These are phyloP conservation scores for Globisporangium viniferum DNA, from an alignment of 352 stramenopile genomes.

Conservation along the genomic window DNA sequence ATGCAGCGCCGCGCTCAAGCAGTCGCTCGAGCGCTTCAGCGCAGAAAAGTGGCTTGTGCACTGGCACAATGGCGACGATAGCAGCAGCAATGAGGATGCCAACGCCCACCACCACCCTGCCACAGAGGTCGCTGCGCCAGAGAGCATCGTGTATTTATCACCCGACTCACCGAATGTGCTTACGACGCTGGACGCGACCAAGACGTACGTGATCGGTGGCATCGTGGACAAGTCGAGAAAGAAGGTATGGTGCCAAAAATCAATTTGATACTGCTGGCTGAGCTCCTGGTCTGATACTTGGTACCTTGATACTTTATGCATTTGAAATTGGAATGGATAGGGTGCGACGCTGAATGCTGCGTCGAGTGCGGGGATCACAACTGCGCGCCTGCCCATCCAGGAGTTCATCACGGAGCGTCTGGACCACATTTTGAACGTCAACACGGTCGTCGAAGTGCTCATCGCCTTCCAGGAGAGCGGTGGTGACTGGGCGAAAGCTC, in stretches of 20 bases:
- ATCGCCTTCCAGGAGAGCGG: slow-evolving; percentile 40
- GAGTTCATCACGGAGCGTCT: slow-evolving; percentile 61
- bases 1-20: slow-evolving; percentile 40
- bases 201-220: slow-evolving; percentile 79
- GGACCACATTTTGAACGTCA: slow-evolving; percentile 82
- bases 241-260: slow-evolving; percentile 31
- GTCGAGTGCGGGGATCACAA: slow-evolving; percentile 41
- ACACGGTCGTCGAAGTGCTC: slow-evolving; percentile 72
- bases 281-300: neutral
- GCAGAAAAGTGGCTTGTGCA: slow-evolving; percentile 60
- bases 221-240: slow-evolving; percentile 80
- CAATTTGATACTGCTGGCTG: neutral
- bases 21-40: slow-evolving; percentile 59
- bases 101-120: slow-evolving; percentile 15
- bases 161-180: slow-evolving; percentile 71
- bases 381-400: slow-evolving; percentile 67
- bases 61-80: slow-evolving; percentile 30
- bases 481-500: slow-evolving; percentile 46
- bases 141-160: slow-evolving; percentile 73
- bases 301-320: neutral
- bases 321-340: slow-evolving; percentile 15
- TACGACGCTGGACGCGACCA: slow-evolving; percentile 46
- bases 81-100: neutral
- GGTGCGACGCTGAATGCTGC: slow-evolving; percentile 56
- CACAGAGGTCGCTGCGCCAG: slow-evolving; percentile 27